Evolutionary conservation across 2,329 filamentous ascomycete genomes (phyloP).

Genomic region (Zalaria sp.): DNA sequence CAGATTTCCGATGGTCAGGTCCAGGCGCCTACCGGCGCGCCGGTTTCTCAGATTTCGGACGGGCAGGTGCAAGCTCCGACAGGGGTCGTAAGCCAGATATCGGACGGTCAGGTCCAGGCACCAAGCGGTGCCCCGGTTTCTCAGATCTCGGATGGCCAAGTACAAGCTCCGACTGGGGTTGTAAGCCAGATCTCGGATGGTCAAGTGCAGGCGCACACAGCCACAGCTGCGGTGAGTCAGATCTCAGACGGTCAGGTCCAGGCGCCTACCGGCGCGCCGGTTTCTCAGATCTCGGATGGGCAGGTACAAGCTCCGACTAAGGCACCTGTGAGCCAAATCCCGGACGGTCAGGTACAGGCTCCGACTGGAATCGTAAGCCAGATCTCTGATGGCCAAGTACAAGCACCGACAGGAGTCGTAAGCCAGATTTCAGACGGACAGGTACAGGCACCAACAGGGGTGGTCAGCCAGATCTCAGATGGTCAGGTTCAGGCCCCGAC

Average conservation of each 20-base stretch:
- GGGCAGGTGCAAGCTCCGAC: slow-evolving; percentile 16
- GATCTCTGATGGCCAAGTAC: slow-evolving; percentile 11
- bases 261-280: slow-evolving; percentile 8
- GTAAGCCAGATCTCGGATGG: slow-evolving; percentile 14
- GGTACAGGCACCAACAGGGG: too few relatives aligned
- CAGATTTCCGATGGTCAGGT: slow-evolving; percentile 19
- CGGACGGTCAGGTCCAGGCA: slow-evolving; percentile 32
- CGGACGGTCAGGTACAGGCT: slow-evolving; percentile 10
- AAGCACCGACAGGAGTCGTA: neutral
- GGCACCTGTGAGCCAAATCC: slow-evolving; percentile 11
- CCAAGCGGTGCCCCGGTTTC: slow-evolving; percentile 8
- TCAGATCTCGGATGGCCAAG: slow-evolving; percentile 35
- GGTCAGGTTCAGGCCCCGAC: too few relatives aligned
- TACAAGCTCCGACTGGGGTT: slow-evolving; percentile 14
- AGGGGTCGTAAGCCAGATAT: slow-evolving; percentile 21
- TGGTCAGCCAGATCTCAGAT: too few relatives aligned
- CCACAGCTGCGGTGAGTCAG: slow-evolving; percentile 10
- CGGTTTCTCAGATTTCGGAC: slow-evolving; percentile 16
- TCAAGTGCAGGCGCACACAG: slow-evolving; percentile 7
- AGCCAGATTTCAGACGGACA: too few relatives aligned
- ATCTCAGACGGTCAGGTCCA: slow-evolving; percentile 17
- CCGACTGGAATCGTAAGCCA: slow-evolving; percentile 7
- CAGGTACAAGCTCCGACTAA: neutral
- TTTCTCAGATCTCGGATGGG: slow-evolving; percentile 11
- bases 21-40: slow-evolving; percentile 4